These are phyloP conservation scores for Kodamaea leandrae DNA, from an alignment of 805 yeast genomes.

Conservation along the genomic window DNA sequence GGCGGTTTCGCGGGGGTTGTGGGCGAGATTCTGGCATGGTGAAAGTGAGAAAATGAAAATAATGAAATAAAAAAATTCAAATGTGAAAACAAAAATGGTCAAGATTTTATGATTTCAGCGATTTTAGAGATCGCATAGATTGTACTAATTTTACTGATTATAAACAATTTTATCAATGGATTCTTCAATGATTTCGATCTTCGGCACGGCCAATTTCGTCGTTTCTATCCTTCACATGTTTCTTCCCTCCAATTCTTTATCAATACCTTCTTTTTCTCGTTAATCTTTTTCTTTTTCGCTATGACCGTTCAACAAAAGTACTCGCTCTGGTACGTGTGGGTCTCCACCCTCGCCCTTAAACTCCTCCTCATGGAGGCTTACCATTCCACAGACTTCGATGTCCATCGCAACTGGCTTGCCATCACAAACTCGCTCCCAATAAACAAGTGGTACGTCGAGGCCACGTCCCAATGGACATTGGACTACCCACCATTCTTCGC, in stretches of 20 bases:
- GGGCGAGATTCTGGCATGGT: not conserved
- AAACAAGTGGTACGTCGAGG: conserved; percentile 77
- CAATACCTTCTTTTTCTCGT: not conserved
- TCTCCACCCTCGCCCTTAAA: conserved; percentile 33
- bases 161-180: too few relatives aligned
- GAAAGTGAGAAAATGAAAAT: not conserved
- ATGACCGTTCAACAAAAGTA: not conserved
- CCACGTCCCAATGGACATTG: conserved; percentile 83
- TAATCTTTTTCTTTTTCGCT: not conserved
- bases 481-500: conserved; percentile 99
- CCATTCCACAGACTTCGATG: conserved; percentile 95
- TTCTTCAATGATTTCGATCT: too few relatives aligned
- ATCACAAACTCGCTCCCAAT: conserved; percentile 77
- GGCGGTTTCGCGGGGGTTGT: conserved; percentile 10
- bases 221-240: not conserved
- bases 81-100: not conserved
- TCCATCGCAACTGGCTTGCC: conserved; percentile 96
- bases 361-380: conserved; percentile 54
- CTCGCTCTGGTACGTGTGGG: conserved; percentile 34
- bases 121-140: too few relatives aligned
- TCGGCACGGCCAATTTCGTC: too few relatives aligned
- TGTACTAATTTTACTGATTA: too few relatives aligned
- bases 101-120: too few relatives aligned
- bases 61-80: not conserved
- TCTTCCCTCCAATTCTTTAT: not conserved